Evolutionary conservation across 2,329 filamentous ascomycete species (phyloP).

Genomic region (Venturia aucupariae): DNA sequence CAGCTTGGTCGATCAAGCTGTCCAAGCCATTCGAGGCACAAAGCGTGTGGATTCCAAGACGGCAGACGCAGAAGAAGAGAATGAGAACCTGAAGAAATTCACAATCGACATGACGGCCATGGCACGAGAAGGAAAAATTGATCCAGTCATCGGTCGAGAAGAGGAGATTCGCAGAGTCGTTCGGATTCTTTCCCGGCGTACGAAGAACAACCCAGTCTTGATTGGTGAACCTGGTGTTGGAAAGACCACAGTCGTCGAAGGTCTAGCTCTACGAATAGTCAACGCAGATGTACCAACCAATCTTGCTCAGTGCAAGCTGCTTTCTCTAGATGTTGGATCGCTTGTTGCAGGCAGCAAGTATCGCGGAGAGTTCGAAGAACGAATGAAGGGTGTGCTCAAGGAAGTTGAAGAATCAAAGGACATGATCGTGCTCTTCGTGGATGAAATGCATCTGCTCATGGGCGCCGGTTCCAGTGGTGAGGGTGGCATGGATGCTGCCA

Average conservation of each 20-base stretch:
- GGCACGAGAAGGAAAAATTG: conserved; percentile 94
- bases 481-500: conserved; percentile 97
- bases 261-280: conserved; percentile 88
- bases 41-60: conserved; percentile 93
- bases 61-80: conserved; percentile 83
- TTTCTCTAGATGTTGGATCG: conserved; percentile 91
- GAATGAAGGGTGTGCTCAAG: conserved; percentile 98
- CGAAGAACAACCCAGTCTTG: conserved; percentile 97
- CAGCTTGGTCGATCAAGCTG: conserved; percentile 83
- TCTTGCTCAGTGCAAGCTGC: conserved; percentile 81
- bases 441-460: conserved; percentile 98
- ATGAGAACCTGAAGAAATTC: conserved; percentile 95
- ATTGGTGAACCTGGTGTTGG: conserved; percentile 98
- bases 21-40: conserved; percentile 84
- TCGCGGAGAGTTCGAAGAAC: conserved; percentile 95
- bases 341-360: conserved; percentile 97
- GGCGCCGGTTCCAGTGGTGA: conserved; percentile 89
- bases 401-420: conserved; percentile 93
- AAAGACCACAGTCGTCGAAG: conserved; percentile 97
- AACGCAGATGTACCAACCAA: conserved; percentile 96
- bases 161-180: conserved; percentile 91
- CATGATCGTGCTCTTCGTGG: conserved; percentile 95
- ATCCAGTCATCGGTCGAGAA: conserved; percentile 92
- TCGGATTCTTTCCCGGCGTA: conserved; percentile 82
- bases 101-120: conserved; percentile 97